These are phyloP conservation scores for Cladophialophora exuberans DNA, from an alignment of 2,329 filamentous ascomycete species.

Conservation along the genomic window DNA sequence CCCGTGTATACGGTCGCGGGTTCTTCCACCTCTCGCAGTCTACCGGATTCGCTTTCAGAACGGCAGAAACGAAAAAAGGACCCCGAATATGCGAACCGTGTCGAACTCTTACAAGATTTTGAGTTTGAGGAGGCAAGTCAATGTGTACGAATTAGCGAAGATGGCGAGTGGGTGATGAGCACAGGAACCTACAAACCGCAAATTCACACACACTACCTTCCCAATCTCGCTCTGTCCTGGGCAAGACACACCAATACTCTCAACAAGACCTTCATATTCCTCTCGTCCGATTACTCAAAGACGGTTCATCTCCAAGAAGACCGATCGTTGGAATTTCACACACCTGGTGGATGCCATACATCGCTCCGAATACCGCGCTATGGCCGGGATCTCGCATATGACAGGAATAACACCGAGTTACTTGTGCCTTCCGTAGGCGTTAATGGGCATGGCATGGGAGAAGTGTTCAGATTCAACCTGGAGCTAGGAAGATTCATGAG, in stretches of 20 bases:
- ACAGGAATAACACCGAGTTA: slow-evolving; percentile 78
- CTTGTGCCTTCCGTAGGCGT: slow-evolving; percentile 86
- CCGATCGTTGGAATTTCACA: slow-evolving; percentile 90
- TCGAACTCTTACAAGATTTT: slow-evolving; percentile 96
- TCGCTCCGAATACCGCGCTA: slow-evolving; percentile 88
- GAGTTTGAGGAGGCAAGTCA: slow-evolving; percentile 95
- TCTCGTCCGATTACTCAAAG: slow-evolving; percentile 91
- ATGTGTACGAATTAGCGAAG: slow-evolving; percentile 87
- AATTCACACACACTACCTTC: slow-evolving; percentile 93
- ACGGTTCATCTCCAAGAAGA: slow-evolving; percentile 92
- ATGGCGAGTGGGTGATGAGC: slow-evolving; percentile 97
- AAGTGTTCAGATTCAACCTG: slow-evolving; percentile 90
- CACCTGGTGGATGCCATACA: slow-evolving; percentile 83
- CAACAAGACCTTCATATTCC: slow-evolving; percentile 86
- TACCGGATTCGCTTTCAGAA: slow-evolving; percentile 94
- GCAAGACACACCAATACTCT: slow-evolving; percentile 88
- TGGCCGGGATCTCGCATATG: slow-evolving; percentile 85
- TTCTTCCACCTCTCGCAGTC: slow-evolving; percentile 79
- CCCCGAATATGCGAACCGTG: slow-evolving; percentile 86
- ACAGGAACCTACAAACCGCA: slow-evolving; percentile 79
- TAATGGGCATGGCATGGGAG: slow-evolving; percentile 81
- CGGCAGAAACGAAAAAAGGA: slow-evolving; percentile 92
- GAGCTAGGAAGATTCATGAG: slow-evolving; percentile 94
- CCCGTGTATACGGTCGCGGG: slow-evolving; percentile 96
- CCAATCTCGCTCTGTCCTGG: slow-evolving; percentile 91